These are phyloP conservation scores for Simplicillium aogashimaense DNA, from an alignment of 2,329 filamentous ascomycete genomes.

Conservation along the genomic window DNA sequence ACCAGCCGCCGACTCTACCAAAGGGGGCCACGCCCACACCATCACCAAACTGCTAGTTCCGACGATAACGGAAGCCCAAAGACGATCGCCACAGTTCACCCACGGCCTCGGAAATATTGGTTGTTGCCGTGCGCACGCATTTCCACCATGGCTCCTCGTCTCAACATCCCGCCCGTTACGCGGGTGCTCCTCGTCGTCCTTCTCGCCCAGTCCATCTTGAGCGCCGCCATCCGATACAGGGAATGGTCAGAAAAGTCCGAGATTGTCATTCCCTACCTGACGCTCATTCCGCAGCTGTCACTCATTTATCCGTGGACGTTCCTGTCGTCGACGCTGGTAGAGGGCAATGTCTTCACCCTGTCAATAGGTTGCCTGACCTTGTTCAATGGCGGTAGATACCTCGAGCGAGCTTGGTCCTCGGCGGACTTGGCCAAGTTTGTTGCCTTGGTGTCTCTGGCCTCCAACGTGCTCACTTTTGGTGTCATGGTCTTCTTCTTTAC, in stretches of 20 bases:
- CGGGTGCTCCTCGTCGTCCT: constrained; percentile 69
- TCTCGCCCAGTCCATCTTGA: constrained; percentile 69
- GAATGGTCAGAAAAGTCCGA: constrained; percentile 54
- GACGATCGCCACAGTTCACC: too few species aligned
- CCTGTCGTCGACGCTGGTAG: constrained; percentile 74
- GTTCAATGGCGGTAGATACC: constrained; percentile 87
- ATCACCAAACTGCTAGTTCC: too few species aligned
- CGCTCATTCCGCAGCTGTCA: constrained; percentile 73
- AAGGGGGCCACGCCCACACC: too few species aligned
- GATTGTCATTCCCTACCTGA: constrained; percentile 76
- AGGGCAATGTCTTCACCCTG: constrained; percentile 86
- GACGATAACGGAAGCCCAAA: too few species aligned
- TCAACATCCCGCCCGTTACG: constrained; percentile 90
- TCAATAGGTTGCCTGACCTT: constrained; percentile 67
- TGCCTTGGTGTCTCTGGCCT: constrained; percentile 64
- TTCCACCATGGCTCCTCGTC: constrained; percentile 59
- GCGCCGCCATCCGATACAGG: constrained; percentile 65
- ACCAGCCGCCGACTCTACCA: too few species aligned
- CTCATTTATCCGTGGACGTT: constrained; percentile 92
- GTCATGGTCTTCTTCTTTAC: constrained; percentile 66
- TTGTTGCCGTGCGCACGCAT: too few species aligned
- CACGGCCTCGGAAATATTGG: too few species aligned
- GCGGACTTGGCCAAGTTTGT: constrained; percentile 88
- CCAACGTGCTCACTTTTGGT: constrained; percentile 67
- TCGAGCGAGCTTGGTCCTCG: constrained; percentile 93